Evolutionary conservation across 163 green algal genomes (phyloP).

Genomic region (Chlorella variabilis): DNA sequence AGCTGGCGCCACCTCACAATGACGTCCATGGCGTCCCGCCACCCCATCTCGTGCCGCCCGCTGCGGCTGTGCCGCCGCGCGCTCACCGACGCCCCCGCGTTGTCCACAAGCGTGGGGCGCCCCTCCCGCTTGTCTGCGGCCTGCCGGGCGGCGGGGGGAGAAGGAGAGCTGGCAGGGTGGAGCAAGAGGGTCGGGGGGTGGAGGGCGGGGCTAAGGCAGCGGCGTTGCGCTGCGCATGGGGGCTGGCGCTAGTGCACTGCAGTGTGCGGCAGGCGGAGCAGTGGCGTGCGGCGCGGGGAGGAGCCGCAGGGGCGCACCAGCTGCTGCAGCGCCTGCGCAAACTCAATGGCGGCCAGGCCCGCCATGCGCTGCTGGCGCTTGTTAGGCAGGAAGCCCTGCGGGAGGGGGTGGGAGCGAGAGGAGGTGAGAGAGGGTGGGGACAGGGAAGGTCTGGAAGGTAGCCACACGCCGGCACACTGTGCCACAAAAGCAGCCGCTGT

Average conservation of each 20-base stretch:
- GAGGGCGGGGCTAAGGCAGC: too few relatives aligned
- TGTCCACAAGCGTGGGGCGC: background rate
- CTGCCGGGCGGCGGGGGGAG: background rate
- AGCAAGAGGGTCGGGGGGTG: background rate
- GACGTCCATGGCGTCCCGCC: constrained; percentile 91
- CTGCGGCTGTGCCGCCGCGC: constrained; percentile 30
- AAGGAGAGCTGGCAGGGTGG: background rate
- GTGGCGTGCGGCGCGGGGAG: too few relatives aligned
- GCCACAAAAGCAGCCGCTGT: too few relatives aligned
- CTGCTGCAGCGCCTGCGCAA: constrained; percentile 74
- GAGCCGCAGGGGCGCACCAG: constrained; percentile 21
- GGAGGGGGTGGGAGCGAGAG: background rate
- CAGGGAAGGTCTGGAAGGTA: background rate
- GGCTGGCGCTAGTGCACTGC: too few relatives aligned
- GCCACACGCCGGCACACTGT: too few relatives aligned
- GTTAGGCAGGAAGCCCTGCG: constrained; percentile 88
- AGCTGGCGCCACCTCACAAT: constrained; percentile 95
- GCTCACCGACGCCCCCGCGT: constrained; percentile 1
- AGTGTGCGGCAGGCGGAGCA: too few relatives aligned
- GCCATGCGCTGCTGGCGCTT: constrained; percentile 84
- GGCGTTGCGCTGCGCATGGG: too few relatives aligned
- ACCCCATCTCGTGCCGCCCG: constrained; percentile 80
- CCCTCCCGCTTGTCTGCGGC: constrained; percentile 5
- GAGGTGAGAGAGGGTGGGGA: background rate
- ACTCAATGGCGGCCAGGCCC: constrained; percentile 83